Evolutionary conservation across 2,329 filamentous ascomycete species (phyloP).

Genomic region (Aspergillus fructus): DNA sequence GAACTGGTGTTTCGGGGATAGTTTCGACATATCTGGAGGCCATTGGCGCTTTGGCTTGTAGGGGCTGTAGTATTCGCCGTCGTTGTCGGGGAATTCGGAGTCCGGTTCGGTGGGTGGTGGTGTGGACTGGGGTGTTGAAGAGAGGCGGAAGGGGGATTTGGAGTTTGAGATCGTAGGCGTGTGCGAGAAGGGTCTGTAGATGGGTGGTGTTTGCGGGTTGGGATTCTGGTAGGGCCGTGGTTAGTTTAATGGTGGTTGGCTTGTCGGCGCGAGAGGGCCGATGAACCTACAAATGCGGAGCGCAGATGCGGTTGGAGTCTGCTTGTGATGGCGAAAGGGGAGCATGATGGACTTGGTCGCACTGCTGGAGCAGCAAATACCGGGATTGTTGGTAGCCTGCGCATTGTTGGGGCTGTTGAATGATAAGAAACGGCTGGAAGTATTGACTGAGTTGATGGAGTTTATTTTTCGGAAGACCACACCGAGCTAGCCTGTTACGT

Average conservation of each 20-base stretch:
- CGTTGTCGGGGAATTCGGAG: not conserved
- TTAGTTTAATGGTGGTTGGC: not conserved
- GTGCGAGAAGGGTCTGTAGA: constrained; percentile 8
- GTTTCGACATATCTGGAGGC: constrained; percentile 63
- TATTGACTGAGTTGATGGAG: not conserved
- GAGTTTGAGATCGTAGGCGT: constrained; percentile 1
- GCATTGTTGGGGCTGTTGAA: constrained; percentile 1
- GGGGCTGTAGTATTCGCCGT: constrained; percentile 48
- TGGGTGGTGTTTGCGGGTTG: not conserved
- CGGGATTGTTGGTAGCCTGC: not conserved
- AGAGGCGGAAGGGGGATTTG: constrained; percentile 17
- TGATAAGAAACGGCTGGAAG: not conserved
- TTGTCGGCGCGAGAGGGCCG: not conserved
- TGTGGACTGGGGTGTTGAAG: constrained; percentile 9
- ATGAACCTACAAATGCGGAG: not conserved
- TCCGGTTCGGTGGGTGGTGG: not conserved
- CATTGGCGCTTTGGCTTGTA: constrained; percentile 62
- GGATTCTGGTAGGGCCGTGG: not conserved
- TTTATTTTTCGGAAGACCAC: not conserved
- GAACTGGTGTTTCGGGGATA: constrained; percentile 66
- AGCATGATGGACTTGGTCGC: not conserved
- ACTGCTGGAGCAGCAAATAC: not conserved
- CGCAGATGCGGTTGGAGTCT: constrained; percentile 4
- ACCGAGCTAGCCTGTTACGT: not conserved
- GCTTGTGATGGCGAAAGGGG: not conserved